A percentile compares a stretch with the other conserved stretches of the same genome.
Conservation (phyloP, 306 rosid genomes). For the Begonia loranthoides region DNA sequence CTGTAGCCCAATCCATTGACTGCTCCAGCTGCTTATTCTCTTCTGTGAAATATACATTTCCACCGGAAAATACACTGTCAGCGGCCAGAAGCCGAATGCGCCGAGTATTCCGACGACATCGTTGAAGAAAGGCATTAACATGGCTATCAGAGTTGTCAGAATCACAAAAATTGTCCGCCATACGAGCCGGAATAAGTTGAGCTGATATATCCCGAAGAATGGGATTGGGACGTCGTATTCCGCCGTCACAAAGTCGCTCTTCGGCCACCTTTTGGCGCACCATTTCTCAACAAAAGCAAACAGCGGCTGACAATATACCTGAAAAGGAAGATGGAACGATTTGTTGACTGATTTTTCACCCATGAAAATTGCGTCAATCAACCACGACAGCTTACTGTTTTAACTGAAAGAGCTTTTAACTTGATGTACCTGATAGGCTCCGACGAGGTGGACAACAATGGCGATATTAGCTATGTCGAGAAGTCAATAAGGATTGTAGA, state of each 20-base stretch:
- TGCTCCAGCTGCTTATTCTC: slow-evolving; percentile 38
- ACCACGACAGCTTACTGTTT: no score
- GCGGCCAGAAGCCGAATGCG: slow-evolving; percentile 75
- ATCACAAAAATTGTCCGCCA: slow-evolving; percentile 58
- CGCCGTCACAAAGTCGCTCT: slow-evolving; percentile 27
- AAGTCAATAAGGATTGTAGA: slow-evolving; percentile 70
- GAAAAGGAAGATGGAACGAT: no score
- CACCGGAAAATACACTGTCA: slow-evolving; percentile 56
- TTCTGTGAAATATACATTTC: slow-evolving; percentile 62
- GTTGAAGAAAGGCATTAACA: slow-evolving; percentile 73
- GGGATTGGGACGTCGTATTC: slow-evolving; percentile 48
- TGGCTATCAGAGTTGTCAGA: slow-evolving; percentile 43
- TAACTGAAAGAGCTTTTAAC: slow-evolving; percentile 11
- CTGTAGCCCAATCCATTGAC: slow-evolving; percentile 47
- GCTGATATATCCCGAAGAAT: slow-evolving; percentile 24
- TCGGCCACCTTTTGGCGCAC: slow-evolving; percentile 39
- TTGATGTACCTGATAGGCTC: slow-evolving; percentile 53
- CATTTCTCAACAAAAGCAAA: slow-evolving; percentile 69
- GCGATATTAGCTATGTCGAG: slow-evolving; percentile 61
- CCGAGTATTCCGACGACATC: slow-evolving; percentile 73
- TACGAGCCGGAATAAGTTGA: slow-evolving; percentile 42
- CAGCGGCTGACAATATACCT: slow-evolving; percentile 45
- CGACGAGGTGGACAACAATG: slow-evolving; percentile 55
- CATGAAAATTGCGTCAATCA: no score
- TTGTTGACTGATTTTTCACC: no score